phyloP scores from a whole-genome alignment of 495 filamentous ascomycete genomes.

The Xylaria telfairii region DNA sequence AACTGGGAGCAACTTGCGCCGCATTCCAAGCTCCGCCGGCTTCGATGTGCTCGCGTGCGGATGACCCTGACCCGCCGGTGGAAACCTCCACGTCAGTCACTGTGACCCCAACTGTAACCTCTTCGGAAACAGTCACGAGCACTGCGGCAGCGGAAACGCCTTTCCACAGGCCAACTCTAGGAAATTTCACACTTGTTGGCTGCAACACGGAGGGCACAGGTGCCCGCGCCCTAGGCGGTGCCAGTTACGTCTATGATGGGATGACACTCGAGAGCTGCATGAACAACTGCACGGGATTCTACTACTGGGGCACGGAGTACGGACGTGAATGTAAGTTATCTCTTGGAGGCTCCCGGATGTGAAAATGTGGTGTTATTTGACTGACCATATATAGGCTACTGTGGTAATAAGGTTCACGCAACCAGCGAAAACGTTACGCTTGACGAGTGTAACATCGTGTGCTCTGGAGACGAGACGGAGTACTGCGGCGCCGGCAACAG shows the following conservation, averaged over 20 bases:
- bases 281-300: slow-evolving; percentile 52
- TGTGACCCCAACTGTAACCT: slow-evolving; percentile 29
- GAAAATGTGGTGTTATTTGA: neutral
- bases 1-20: slow-evolving; percentile 48
- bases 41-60: slow-evolving; percentile 33
- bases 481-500: slow-evolving; percentile 55
- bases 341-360: neutral
- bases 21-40: slow-evolving; percentile 43
- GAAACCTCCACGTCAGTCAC: slow-evolving; percentile 22
- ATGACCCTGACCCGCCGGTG: slow-evolving; percentile 22
- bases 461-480: slow-evolving; percentile 50
- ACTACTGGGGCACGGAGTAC: slow-evolving; percentile 57
- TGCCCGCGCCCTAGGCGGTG: slow-evolving; percentile 45
- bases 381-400: slow-evolving; percentile 46
- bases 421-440: slow-evolving; percentile 46
- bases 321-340: slow-evolving; percentile 52
- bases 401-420: slow-evolving; percentile 52
- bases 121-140: slow-evolving; percentile 35
- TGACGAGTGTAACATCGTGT: slow-evolving; percentile 58
- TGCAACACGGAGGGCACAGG: slow-evolving; percentile 54
- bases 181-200: slow-evolving; percentile 48
- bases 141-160: slow-evolving; percentile 43
- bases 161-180: slow-evolving; percentile 42
- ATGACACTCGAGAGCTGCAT: slow-evolving; percentile 60
- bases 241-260: slow-evolving; percentile 49